Base-by-base conservation (phyloP, 2,329 filamentous ascomycete species). In the Verticillium klebahnii region DNA sequence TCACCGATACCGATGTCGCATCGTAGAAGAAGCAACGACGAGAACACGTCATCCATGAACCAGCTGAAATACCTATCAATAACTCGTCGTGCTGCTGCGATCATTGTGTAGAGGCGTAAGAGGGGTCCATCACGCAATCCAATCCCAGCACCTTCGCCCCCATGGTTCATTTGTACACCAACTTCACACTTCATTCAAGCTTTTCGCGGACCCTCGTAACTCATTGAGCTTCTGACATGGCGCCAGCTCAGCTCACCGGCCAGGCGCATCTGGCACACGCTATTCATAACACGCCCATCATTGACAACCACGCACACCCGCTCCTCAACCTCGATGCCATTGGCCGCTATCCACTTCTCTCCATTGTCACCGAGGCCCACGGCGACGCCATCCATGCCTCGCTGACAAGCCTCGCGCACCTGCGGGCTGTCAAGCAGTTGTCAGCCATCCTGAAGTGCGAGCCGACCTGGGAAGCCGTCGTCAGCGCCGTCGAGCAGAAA, bases 231-330 rank as follows among this genome's bases (percentile, higher is more conserved):
- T 25, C 12, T 11, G 45, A 23, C 45, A 52, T 52, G 45, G n/a
- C 45, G 7, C 45, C 45, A 52, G 45, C 64, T 8, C 63, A 62
- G 61, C 64, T 66, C 14, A 66, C 64, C 31, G 64, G 64, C 32
- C 64, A 66, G 60, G 64, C 64, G 40, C 64, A 65, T 40, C 66
- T 78, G 8, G 69, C 68, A 36, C 70, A 69, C 19, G 78, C 77
- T 59, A 84, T 88, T 61, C 72, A 77, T 32, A 77, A 70, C 23
- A 85, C 82, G 25, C 89, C 89, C 3, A 85, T 91, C 67, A 87
- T 92, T 72, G 89, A 92, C 74, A 86, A 90, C 67, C 89, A 92
- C 70, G 88, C 87, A 2, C 89, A 91, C 66, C 89, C 89, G 32
- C 79, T 92, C 1, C 81, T 92, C 11, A 82, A 82, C 40, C 76